Percentiles rank a stretch among this genome's conserved stretches.
These are phyloP conservation scores for Barnettozyma populi DNA, from an alignment of 805 yeast species.

Conservation along the genomic window DNA sequence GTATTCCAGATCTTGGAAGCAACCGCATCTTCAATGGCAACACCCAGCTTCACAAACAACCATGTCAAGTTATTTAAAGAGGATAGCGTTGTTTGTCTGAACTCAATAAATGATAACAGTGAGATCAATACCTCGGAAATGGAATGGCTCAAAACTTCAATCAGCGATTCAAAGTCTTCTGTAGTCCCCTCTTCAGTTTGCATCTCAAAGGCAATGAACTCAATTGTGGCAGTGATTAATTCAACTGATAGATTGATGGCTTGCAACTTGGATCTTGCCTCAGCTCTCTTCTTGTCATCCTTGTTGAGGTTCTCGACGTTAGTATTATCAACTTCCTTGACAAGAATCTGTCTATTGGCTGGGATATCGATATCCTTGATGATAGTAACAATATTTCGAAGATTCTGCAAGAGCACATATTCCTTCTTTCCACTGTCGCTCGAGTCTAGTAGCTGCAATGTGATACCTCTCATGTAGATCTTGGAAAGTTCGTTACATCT, in stretches of 20 bases:
- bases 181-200: background rate
- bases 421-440: constrained; percentile 14
- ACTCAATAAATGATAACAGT: constrained; percentile 37
- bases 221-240: constrained; percentile 68
- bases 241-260: constrained; percentile 71
- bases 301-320: constrained; percentile 25
- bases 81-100: constrained; percentile 50
- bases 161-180: constrained; percentile 14
- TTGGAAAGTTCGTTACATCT: constrained; percentile 29
- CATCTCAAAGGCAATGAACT: constrained; percentile 36
- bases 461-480: constrained; percentile 33
- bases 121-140: constrained; percentile 35
- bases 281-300: constrained; percentile 35
- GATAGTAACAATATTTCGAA: constrained; percentile 21
- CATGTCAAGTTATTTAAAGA: constrained; percentile 71
- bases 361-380: constrained; percentile 30
- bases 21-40: constrained; percentile 8
- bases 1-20: constrained; percentile 11
- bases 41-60: constrained; percentile 32
- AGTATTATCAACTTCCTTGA: constrained; percentile 31
- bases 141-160: constrained; percentile 16
- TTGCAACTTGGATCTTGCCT: constrained; percentile 49
- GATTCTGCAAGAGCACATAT: constrained; percentile 21
- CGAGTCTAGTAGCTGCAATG: constrained; percentile 32
- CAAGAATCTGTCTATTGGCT: constrained; percentile 25